Evolutionary conservation across 2,329 filamentous ascomycete species (phyloP).

Genomic region (Botrytis porri): DNA sequence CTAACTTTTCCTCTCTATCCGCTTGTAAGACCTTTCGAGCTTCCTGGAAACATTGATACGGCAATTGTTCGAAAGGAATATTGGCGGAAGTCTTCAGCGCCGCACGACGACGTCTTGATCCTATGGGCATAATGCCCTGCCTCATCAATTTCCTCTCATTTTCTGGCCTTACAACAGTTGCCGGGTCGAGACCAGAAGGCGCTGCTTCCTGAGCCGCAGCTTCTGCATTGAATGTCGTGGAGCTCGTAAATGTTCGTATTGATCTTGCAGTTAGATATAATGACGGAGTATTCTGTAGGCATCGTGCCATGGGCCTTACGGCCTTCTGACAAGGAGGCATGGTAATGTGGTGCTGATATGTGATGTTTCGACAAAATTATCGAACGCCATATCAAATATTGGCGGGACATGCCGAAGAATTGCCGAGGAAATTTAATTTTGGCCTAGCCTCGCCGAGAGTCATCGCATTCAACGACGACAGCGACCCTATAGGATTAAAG

Average conservation of each 20-base stretch:
- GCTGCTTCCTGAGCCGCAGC: constrained; percentile 39
- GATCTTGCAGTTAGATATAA: constrained; percentile 29
- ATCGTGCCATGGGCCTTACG: constrained; percentile 54
- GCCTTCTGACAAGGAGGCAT: constrained; percentile 62
- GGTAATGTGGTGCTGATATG: constrained; percentile 25
- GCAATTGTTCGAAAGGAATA: constrained; percentile 82
- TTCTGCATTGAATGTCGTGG: constrained; percentile 40
- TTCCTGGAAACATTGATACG: constrained; percentile 98
- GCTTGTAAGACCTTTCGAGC: constrained; percentile 77
- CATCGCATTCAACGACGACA: constrained; percentile 21
- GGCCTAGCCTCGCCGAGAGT: constrained; percentile 25
- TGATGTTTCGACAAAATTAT: constrained; percentile 32
- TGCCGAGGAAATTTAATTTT: constrained; percentile 32
- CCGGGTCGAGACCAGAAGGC: constrained; percentile 57
- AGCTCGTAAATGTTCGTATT: constrained; percentile 35
- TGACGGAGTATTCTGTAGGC: constrained; percentile 45
- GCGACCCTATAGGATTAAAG: constrained; percentile 20
- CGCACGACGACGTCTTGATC: constrained; percentile 78
- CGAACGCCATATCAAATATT: constrained; percentile 22
- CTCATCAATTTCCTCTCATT: constrained; percentile 68
- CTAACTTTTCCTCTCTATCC: constrained; percentile 79
- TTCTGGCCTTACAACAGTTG: constrained; percentile 60
- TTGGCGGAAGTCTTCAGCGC: constrained; percentile 66
- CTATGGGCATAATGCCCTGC: constrained; percentile 68
- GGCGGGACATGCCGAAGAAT: constrained; percentile 29